These are phyloP conservation scores for Modicella reniformis DNA, from an alignment of 371 early-diverging fungal species.

Conservation along the genomic window DNA sequence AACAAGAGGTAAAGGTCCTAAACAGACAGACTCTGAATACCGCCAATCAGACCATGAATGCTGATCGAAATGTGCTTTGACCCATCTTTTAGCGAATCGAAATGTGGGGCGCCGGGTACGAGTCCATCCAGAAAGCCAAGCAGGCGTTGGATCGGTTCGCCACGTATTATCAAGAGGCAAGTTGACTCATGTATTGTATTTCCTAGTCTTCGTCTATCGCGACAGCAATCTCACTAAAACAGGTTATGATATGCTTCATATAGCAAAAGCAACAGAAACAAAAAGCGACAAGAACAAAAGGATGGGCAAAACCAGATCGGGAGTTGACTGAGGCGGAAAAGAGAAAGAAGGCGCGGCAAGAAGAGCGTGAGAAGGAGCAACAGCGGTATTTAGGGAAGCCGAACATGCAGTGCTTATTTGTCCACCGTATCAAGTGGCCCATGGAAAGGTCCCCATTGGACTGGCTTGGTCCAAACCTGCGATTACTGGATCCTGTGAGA, in stretches of 20 bases:
- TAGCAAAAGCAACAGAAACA: not conserved
- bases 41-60: not conserved
- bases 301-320: slow-evolving; percentile 49
- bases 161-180: slow-evolving; percentile 23
- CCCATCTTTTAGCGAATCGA: slow-evolving; percentile 20
- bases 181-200: too few species aligned
- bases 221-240: too few species aligned
- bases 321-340: slow-evolving; percentile 37
- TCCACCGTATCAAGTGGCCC: slow-evolving; percentile 30
- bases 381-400: slow-evolving; percentile 27
- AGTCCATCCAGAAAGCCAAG: slow-evolving; percentile 22
- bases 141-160: slow-evolving; percentile 13
- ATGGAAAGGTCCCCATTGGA: slow-evolving; percentile 13
- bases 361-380: slow-evolving; percentile 10
- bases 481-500: slow-evolving; percentile 20
- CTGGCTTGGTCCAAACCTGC: slow-evolving; percentile 23
- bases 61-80: not conserved
- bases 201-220: too few species aligned
- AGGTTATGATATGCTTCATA: not conserved
- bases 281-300: slow-evolving; percentile 23
- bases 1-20: slow-evolving; percentile 16
- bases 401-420: slow-evolving; percentile 1
- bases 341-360: slow-evolving; percentile 19
- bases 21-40: not conserved
- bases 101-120: slow-evolving; percentile 24